These are phyloP conservation scores for Abortiporus biennis DNA, from an alignment of 1,284 basidiomycete species.

Conservation along the genomic window DNA sequence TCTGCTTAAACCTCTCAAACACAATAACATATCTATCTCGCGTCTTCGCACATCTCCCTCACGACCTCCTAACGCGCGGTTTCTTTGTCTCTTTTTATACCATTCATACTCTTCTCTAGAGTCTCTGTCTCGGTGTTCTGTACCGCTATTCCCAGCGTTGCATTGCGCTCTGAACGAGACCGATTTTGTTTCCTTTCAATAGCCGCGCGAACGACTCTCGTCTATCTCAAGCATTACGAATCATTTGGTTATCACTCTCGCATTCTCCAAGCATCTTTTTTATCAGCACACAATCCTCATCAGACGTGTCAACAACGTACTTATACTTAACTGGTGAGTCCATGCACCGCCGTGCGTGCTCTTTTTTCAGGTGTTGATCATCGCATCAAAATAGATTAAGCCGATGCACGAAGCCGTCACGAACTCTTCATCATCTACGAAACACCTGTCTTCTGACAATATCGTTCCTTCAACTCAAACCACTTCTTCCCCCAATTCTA, in stretches of 20 bases:
- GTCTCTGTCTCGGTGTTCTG: slow-evolving; percentile 29
- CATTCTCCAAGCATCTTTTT: slow-evolving; percentile 32
- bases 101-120: slow-evolving; percentile 44
- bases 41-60: slow-evolving; percentile 30
- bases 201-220: slow-evolving; percentile 13
- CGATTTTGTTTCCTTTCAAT: slow-evolving; percentile 10
- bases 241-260: slow-evolving; percentile 41
- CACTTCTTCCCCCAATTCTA: slow-evolving; percentile 22
- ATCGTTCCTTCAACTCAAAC: slow-evolving; percentile 31
- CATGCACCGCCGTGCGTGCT: slow-evolving; percentile 13
- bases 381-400: slow-evolving; percentile 32
- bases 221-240: too few species aligned
- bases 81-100: slow-evolving; percentile 51
- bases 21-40: slow-evolving; percentile 30
- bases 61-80: slow-evolving; percentile 37
- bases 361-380: slow-evolving; percentile 18
- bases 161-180: slow-evolving; percentile 13
- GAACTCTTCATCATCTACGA: slow-evolving; percentile 37
- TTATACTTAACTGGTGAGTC: slow-evolving; percentile 61
- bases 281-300: slow-evolving; percentile 46
- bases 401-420: slow-evolving; percentile 53
- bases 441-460: slow-evolving; percentile 28
- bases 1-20: slow-evolving; percentile 5
- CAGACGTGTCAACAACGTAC: slow-evolving; percentile 35
- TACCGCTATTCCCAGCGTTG: slow-evolving; percentile 9